These are phyloP conservation scores for Quercus dentata DNA, from an alignment of 306 rosid genomes.

Conservation along the genomic window DNA sequence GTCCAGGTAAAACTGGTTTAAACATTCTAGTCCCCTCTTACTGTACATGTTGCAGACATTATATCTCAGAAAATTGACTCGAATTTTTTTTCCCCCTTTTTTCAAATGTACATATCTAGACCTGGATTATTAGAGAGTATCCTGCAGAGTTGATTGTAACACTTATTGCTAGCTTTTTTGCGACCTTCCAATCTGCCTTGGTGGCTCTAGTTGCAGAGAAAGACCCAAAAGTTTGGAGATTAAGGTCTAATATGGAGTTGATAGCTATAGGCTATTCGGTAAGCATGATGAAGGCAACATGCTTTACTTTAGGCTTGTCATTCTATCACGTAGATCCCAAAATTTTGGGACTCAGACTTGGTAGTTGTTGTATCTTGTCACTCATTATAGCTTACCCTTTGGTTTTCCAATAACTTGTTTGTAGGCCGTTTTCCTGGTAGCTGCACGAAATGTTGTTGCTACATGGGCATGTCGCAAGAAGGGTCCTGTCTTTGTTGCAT, in stretches of 20 bases:
- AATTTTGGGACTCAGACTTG: too few species aligned
- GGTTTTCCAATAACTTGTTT: background rate
- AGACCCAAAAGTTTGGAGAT: slow-evolving; percentile 27
- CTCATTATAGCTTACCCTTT: background rate
- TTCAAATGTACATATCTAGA: slow-evolving; percentile 12
- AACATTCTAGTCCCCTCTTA: background rate
- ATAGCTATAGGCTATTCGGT: slow-evolving; percentile 30
- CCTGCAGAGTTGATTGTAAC: slow-evolving; percentile 38
- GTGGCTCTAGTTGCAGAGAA: slow-evolving; percentile 32
- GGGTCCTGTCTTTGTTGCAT: slow-evolving; percentile 48
- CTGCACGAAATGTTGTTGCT: slow-evolving; percentile 13
- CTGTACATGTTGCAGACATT: background rate
- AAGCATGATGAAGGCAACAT: background rate
- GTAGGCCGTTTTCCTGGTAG: slow-evolving; percentile 35
- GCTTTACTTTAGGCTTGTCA: background rate
- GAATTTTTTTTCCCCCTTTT: background rate
- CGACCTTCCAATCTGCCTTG: slow-evolving; percentile 24
- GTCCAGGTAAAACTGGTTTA: slow-evolving; percentile 25
- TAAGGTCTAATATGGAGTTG: slow-evolving; percentile 19
- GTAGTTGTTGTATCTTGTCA: background rate
- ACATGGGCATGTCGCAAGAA: slow-evolving; percentile 41
- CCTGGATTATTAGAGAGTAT: slow-evolving; percentile 33
- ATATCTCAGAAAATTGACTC: background rate
- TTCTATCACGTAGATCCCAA: background rate
- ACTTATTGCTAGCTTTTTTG: slow-evolving; percentile 2